Evolutionary conservation across 345 rosid genomes (phyloP), one percentile per base, ranked within the genome.

Genomic region (Syzygium aqueum): DNA sequence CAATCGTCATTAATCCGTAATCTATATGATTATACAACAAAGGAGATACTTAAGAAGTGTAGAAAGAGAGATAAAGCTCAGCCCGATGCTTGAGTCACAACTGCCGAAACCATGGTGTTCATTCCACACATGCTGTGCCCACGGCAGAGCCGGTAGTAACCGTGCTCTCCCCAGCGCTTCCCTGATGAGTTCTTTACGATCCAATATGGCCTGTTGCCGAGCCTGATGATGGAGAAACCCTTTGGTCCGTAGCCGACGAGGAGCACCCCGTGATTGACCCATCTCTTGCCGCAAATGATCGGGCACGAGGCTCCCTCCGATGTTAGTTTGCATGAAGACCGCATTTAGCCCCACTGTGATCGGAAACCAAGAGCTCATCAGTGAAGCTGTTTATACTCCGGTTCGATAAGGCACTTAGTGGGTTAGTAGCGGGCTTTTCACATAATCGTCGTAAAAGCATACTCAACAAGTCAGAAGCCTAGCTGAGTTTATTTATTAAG

Each of bases 141-240:
- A 30, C 96, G 91, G 90, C 99, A 97, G 27, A 97, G 90, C 53
- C 93, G 95, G 90, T 95, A 95, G 80, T 97, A 96, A 9, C 99
- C 99, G 50, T 92, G 19, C 25, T 97, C 96, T 77, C 99, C 99
- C 97, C 99, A 96, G 1, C 59, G 89, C 90, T 92, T 90, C 6
- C 99, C 99, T 98, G 98, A 97, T 0, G 99, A 97, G 88, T 97
- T 97, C 94, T 94, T 97, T 50, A 97, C 93, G 88, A 95, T 92
- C 98, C 99, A 97, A 80, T 93, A 95, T 0, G 99, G 99, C 88
- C 93, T 89, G 77, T 93, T 90, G 43, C 98, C 87, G 5, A 95
- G 88, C 87, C 98, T 90, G 30, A 96, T 92, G 50, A 97, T 88
- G 16, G 99, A 97, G 92, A 91, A 97, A 19, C 99, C 99, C 84